phyloP scores from a whole-genome alignment of 2,329 filamentous ascomycete species.

The Pseudogymnoascus sp. region DNA sequence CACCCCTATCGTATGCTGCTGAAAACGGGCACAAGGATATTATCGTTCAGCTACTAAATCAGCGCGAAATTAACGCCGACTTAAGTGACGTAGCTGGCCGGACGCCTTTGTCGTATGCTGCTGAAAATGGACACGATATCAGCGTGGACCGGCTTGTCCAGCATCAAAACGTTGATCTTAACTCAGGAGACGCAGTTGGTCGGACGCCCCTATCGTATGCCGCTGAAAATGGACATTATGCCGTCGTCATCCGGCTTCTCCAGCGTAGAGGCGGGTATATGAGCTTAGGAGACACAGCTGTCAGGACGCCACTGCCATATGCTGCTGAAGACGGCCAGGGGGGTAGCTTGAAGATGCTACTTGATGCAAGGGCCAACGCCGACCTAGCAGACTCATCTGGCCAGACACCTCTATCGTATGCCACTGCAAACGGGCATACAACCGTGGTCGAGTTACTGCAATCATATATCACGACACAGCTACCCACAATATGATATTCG shows the following conservation, averaged over 20 bases:
- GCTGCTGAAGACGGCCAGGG: background rate
- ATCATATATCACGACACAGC: background rate
- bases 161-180: background rate
- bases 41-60: background rate
- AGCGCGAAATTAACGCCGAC: background rate
- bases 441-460: background rate
- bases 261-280: no score
- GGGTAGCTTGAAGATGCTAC: background rate
- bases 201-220: background rate
- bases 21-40: background rate
- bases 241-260: background rate
- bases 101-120: background rate
- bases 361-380: background rate
- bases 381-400: background rate
- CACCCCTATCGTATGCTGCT: background rate
- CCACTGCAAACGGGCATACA: background rate
- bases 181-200: background rate
- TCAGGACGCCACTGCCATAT: constrained; percentile 28
- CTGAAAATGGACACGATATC: background rate
- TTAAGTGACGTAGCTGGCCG: constrained; percentile 28
- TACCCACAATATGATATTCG: background rate
- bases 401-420: constrained; percentile 28
- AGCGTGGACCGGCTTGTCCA: no score
- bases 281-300: background rate
- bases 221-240: background rate